Percentiles rank a stretch among this genome's conserved stretches.
Conservation (phyloP, 495 filamentous ascomycete species). For the Penicillium manginii region DNA sequence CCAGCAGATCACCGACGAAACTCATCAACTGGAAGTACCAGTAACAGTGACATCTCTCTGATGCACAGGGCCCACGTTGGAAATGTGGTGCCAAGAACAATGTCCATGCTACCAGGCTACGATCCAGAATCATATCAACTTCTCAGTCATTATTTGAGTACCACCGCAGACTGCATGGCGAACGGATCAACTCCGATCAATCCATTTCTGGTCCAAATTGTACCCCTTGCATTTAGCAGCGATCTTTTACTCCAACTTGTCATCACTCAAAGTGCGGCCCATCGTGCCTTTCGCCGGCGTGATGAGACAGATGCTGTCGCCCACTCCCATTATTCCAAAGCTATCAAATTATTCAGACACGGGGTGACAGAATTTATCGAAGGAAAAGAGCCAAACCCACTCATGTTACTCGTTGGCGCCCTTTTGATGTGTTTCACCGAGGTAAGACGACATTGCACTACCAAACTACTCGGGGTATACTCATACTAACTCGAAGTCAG, state of each 20-base stretch:
- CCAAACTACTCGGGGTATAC: not conserved
- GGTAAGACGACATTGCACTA: conserved; percentile 17
- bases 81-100: conserved; percentile 30
- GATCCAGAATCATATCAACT: conserved; percentile 38
- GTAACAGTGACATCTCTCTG: conserved; percentile 7
- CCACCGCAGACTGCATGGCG: conserved; percentile 44
- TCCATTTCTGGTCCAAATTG: conserved; percentile 43
- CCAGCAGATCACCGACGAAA: not conserved
- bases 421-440: conserved; percentile 47
- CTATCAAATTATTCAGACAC: conserved; percentile 36
- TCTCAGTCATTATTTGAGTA: conserved; percentile 41
- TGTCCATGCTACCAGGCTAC: conserved; percentile 41
- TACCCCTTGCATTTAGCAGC: conserved; percentile 43
- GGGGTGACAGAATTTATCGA: conserved; percentile 42
- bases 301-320: conserved; percentile 41
- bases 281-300: conserved; percentile 39
- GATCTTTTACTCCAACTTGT: conserved; percentile 42
- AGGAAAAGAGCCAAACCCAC: conserved; percentile 40
- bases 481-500: conserved; percentile 12
- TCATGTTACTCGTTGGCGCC: conserved; percentile 41
- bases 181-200: conserved; percentile 44
- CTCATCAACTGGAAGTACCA: not conserved
- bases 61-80: conserved; percentile 16
- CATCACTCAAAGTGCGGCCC: conserved; percentile 43
- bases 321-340: conserved; percentile 40